Base-by-base conservation (phyloP, 2,329 filamentous ascomycete genomes). In the Penicillium decumbens region DNA sequence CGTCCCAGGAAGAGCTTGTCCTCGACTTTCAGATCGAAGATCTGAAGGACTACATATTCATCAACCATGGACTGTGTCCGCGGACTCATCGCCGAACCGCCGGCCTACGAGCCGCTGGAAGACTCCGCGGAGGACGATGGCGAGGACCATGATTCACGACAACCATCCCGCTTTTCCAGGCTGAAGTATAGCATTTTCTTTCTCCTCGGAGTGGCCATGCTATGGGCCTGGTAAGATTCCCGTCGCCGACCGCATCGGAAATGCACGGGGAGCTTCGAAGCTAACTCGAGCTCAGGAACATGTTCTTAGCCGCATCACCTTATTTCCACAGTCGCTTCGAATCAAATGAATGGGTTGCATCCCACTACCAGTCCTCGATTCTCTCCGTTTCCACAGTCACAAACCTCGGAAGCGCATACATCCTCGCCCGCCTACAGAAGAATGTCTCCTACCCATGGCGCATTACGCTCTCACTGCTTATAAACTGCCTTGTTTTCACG, bases 281-380 rank as follows among this genome's bases (percentile, higher is more conserved):
- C 43, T 49, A 33, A 51, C 28, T 37, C 9, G 47, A 20, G 33
- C 27, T 20, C n/a, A 54, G 89, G 89, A 97, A 97, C 75, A 96
- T 96, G 92, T 96, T 97, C 70, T 82, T 97, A 60, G 92, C 93
- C 40, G 90, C 92, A 7, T 89, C 89, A 1, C 89, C 92, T 4
- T 97, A 97, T 76, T 96, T 97, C 73, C 84, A 91, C 64, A 78
- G 77, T 43, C 89, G 92, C 59, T 95, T 97, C 70, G 74, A 79
- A 40, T 77, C 79, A 52, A 82, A 85, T 65, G 73, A 81, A 46
- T 87, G 83, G 78, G 84, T 95, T 49, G 78, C 85, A 30, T 77
- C 82, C 55, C 88, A 90, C 75, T 97, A 95, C 74, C 92, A 96
- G 68, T 87, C 92, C 9, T 84, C 88, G 50, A 92, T 97, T 65